A percentile compares a stretch with the other conserved stretches of the same genome.
Evolutionary conservation across 306 rosid species (phyloP).

Genomic region (Cucurbita pepo): DNA sequence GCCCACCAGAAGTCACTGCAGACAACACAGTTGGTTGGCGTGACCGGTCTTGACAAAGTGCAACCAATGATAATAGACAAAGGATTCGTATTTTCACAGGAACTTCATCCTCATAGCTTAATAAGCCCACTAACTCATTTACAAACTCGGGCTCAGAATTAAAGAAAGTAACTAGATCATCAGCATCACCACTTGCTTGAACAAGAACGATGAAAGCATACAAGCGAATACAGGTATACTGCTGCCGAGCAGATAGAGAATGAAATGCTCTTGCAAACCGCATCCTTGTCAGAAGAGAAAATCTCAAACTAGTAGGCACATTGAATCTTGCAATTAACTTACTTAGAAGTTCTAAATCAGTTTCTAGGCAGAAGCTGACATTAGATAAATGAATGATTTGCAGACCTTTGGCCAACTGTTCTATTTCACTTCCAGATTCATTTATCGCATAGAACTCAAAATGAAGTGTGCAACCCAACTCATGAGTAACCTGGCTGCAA

Average conservation of each 20-base stretch:
- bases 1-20: slow-evolving; percentile 94
- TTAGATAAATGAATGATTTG: slow-evolving; percentile 63
- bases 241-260: slow-evolving; percentile 65
- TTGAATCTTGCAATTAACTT: slow-evolving; percentile 61
- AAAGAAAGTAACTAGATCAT: slow-evolving; percentile 72
- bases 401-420: slow-evolving; percentile 41
- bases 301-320: slow-evolving; percentile 65
- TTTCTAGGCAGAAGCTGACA: slow-evolving; percentile 44
- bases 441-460: slow-evolving; percentile 77
- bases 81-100: slow-evolving; percentile 65
- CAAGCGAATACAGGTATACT: slow-evolving; percentile 80
- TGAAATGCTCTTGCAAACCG: slow-evolving; percentile 94
- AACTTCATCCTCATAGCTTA: slow-evolving; percentile 79
- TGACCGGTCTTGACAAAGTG: slow-evolving; percentile 89
- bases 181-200: slow-evolving; percentile 80
- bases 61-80: slow-evolving; percentile 75
- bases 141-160: slow-evolving; percentile 95
- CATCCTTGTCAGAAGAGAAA: slow-evolving; percentile 82
- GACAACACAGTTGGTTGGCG: slow-evolving; percentile 68
- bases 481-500: slow-evolving; percentile 42
- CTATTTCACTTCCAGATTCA: slow-evolving; percentile 34
- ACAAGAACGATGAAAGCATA: slow-evolving; percentile 85
- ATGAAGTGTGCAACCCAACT: slow-evolving; percentile 86
- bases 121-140: slow-evolving; percentile 68
- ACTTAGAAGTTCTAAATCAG: slow-evolving; percentile 68